These are phyloP conservation scores for Pichia nakasei DNA, from an alignment of 805 yeast genomes.

Conservation along the genomic window DNA sequence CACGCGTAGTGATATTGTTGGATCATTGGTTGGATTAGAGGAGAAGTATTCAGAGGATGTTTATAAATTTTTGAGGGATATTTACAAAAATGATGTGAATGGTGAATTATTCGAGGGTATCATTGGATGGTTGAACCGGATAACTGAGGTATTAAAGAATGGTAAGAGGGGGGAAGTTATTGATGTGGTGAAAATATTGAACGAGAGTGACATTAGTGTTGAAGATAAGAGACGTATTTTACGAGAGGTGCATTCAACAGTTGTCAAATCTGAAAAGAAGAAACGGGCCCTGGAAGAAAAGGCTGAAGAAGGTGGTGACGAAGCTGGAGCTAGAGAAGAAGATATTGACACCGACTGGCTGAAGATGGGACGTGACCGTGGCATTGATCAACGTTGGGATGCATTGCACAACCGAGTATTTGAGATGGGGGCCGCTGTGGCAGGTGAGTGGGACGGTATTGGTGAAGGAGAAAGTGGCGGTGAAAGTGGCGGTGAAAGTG, in stretches of 20 bases:
- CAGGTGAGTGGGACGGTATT: conserved; percentile 1
- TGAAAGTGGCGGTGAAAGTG: neutral
- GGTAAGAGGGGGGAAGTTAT: conserved; percentile 33
- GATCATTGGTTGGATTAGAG: conserved; percentile 54
- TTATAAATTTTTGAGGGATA: conserved; percentile 68
- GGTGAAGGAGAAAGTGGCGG: neutral
- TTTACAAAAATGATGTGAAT: conserved; percentile 63
- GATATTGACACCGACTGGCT: conserved; percentile 16
- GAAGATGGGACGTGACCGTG: conserved; percentile 18
- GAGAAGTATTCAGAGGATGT: conserved; percentile 65
- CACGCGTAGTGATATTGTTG: conserved; percentile 48
- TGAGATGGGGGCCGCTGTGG: conserved; percentile 10
- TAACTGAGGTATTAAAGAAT: conserved; percentile 49
- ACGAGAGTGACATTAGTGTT: neutral
- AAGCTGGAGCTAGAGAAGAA: conserved; percentile 9
- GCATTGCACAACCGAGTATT: conserved; percentile 28
- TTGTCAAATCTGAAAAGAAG: conserved; percentile 30
- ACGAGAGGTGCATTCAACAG: conserved; percentile 33
- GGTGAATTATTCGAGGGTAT: conserved; percentile 55
- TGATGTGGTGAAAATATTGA: conserved; percentile 34
- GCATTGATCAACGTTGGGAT: conserved; percentile 35
- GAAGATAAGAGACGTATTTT: conserved; percentile 21
- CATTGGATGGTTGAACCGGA: conserved; percentile 63
- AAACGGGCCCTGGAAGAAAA: conserved; percentile 26
- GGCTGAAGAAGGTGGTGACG: neutral